Percentiles rank a stretch among this genome's conserved stretches.
phyloP scores from a whole-genome alignment of 2,329 filamentous ascomycete genomes.

The Grosmannia penicillata region DNA sequence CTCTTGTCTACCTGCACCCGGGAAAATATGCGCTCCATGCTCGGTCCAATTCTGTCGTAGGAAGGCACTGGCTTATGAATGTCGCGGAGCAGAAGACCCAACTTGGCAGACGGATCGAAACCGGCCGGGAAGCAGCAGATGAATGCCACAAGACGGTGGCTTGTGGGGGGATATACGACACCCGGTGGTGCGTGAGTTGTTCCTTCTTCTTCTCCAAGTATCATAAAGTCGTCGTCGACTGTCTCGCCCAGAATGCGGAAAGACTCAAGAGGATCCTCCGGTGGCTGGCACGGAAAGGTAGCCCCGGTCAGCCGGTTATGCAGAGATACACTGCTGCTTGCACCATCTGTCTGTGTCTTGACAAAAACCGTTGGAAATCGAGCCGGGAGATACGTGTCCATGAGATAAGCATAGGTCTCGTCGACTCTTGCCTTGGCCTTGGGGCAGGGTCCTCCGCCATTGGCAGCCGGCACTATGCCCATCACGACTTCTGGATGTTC shows the following conservation, averaged over 20 bases:
- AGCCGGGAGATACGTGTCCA: conserved; percentile 29
- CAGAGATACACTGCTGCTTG: conserved; percentile 15
- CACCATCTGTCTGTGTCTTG: conserved; percentile 18
- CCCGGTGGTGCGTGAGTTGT: conserved; percentile 11
- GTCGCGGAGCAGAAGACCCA: conserved; percentile 30
- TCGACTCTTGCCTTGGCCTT: conserved; percentile 25
- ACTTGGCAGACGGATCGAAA: conserved; percentile 34
- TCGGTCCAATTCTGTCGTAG: conserved; percentile 37
- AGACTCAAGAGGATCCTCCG: conserved; percentile 14
- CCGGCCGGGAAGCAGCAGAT: conserved; percentile 37
- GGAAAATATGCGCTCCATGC: conserved; percentile 39
- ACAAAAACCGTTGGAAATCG: conserved; percentile 34
- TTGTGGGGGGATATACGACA: conserved; percentile 2
- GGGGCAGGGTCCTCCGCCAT: background rate
- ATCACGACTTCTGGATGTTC: conserved; percentile 24
- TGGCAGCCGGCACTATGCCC: conserved; percentile 20
- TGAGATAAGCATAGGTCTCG: conserved; percentile 33
- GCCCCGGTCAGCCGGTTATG: conserved; percentile 24
- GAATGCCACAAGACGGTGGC: conserved; percentile 30
- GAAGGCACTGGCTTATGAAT: conserved; percentile 38
- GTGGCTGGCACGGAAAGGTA: conserved; percentile 15
- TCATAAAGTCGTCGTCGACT: conserved; percentile 39
- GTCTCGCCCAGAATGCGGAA: conserved; percentile 21
- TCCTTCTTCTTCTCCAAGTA: conserved; percentile 23
- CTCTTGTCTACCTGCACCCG: conserved; percentile 31